A percentile compares a stretch with the other conserved stretches of the same genome.
These are phyloP conservation scores for Linnemannia hyalina DNA, from an alignment of 192 early-diverging fungal species.

Conservation along the genomic window DNA sequence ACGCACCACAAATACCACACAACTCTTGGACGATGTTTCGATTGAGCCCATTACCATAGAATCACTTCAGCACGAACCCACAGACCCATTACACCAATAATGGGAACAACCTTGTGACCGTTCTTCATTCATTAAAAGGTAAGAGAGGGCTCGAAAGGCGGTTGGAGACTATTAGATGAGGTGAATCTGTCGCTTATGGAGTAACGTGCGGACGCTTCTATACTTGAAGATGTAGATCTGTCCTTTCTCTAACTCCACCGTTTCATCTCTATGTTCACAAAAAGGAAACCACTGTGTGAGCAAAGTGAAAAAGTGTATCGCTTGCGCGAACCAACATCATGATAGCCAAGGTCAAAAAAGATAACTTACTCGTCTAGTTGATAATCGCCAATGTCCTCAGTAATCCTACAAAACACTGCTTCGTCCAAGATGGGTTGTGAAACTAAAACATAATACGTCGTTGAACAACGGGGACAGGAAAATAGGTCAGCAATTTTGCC, in stretches of 20 bases:
- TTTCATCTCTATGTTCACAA: constrained; percentile 33
- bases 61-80: not conserved
- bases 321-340: not conserved
- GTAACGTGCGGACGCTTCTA: constrained; percentile 53
- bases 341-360: no score
- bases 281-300: not conserved
- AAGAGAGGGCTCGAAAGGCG: not conserved
- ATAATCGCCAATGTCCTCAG: constrained; percentile 65
- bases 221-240: constrained; percentile 72
- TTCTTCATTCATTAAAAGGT: not conserved
- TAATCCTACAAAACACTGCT: constrained; percentile 71
- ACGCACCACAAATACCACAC: not conserved
- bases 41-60: not conserved
- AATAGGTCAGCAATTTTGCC: no score
- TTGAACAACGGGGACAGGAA: not conserved
- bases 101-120: not conserved
- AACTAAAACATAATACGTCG: constrained; percentile 38
- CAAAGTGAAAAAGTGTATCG: not conserved
- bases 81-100: not conserved
- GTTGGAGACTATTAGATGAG: constrained; percentile 58
- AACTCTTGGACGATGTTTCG: not conserved
- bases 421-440: constrained; percentile 67
- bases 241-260: constrained; percentile 42
- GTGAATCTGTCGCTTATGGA: constrained; percentile 62
- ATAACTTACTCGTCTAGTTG: constrained; percentile 58